Evolutionary conservation across 306 rosid species (phyloP).

Genomic region (Vigna reflexopilosa): DNA sequence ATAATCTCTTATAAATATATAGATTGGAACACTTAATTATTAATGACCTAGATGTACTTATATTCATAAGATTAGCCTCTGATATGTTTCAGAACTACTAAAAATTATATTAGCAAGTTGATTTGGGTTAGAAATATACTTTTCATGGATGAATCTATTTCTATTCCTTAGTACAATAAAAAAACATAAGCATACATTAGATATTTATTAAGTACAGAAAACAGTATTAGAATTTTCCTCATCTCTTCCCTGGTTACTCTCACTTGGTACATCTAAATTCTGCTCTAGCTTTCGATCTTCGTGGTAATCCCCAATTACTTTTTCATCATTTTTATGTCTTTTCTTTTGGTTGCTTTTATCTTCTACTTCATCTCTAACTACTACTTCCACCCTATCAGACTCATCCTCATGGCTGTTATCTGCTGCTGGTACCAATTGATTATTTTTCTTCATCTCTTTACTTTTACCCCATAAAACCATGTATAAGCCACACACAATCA

Average conservation of each 20-base stretch:
- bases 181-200: not conserved
- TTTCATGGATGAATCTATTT: too few species aligned
- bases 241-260: not conserved
- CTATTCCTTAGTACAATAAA: too few species aligned
- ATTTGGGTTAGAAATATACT: not conserved
- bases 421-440: constrained; percentile 33
- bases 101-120: not conserved
- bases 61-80: too few species aligned
- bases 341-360: constrained; percentile 1
- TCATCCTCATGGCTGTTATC: not conserved
- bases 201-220: not conserved
- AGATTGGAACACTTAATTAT: too few species aligned
- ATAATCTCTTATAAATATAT: too few species aligned
- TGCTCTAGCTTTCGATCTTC: not conserved
- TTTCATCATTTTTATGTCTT: not conserved
- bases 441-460: constrained; percentile 52
- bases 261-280: not conserved
- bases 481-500: constrained; percentile 57
- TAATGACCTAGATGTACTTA: too few species aligned
- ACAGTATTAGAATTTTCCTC: not conserved
- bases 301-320: not conserved
- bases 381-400: not conserved
- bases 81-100: not conserved
- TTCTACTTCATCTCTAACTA: constrained; percentile 4
- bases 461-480: constrained; percentile 61